A percentile compares a stretch with the other conserved stretches of the same genome.
Conservation (phyloP, 495 filamentous ascomycete species). For the Annulohypoxylon bovei region DNA sequence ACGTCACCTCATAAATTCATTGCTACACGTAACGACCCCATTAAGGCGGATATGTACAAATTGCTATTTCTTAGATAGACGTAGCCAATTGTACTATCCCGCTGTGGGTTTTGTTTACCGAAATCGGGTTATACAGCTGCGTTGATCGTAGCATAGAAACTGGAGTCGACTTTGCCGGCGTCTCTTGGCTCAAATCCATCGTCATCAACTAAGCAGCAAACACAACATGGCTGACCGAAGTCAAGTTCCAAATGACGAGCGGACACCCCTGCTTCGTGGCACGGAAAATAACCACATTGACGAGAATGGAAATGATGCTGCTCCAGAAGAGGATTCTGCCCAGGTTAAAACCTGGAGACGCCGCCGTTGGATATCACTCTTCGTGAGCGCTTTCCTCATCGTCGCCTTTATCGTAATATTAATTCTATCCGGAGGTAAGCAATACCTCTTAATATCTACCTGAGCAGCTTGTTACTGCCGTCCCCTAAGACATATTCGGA, state of each 20-base stretch:
- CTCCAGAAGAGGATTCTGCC: conserved; percentile 17
- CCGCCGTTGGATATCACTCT: conserved; percentile 47
- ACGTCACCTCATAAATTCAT: conserved; percentile 21
- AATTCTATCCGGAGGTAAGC: conserved; percentile 45
- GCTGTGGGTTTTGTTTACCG: not conserved
- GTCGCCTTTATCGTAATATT: conserved; percentile 43
- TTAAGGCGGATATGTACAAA: conserved; percentile 17
- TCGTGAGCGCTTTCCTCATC: conserved; percentile 43
- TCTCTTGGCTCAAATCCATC: conserved; percentile 29
- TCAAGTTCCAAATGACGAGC: conserved; percentile 24
- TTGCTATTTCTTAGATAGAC: conserved; percentile 7
- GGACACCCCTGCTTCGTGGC: conserved; percentile 32
- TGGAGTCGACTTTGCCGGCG: conserved; percentile 9
- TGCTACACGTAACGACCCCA: not conserved
- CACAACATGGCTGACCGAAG: conserved; percentile 23
- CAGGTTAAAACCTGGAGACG: conserved; percentile 39
- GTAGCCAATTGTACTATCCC: conserved; percentile 17
- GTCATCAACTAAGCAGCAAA: conserved; percentile 1
- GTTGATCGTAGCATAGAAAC: conserved; percentile 5
- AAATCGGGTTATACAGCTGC: not conserved
- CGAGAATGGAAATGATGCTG: conserved; percentile 7
- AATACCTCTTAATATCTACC: not conserved
- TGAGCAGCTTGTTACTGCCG: not conserved
- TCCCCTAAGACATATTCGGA: not conserved
- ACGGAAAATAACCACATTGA: conserved; percentile 11